Conservation (phyloP, 164 flowering plant species). For the Sedum album region DNA sequence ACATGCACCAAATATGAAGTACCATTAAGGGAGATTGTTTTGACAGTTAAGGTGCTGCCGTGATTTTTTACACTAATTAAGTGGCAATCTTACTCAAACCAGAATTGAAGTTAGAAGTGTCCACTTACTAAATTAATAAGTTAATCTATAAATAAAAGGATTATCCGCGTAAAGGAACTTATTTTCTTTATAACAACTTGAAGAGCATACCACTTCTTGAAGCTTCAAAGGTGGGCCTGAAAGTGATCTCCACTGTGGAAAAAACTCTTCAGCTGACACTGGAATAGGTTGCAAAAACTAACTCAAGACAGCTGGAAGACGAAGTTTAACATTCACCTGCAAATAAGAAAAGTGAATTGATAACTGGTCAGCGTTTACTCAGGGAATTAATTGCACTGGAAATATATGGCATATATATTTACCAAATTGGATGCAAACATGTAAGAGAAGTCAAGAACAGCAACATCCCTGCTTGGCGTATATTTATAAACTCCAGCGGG, state of each 20-base stretch:
- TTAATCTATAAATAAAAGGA: not conserved
- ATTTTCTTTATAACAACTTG: slow-evolving; percentile 5
- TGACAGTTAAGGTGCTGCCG: no score
- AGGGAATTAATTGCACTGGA: not conserved
- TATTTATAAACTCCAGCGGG: slow-evolving; percentile 84
- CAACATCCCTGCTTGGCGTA: slow-evolving; percentile 95
- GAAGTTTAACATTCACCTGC: slow-evolving; percentile 86
- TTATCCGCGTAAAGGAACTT: not conserved
- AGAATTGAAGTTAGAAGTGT: not conserved
- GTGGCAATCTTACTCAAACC: not conserved
- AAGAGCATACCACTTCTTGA: slow-evolving; percentile 78
- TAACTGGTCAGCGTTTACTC: not conserved
- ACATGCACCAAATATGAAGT: not conserved
- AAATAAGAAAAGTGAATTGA: not conserved
- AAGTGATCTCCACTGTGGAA: slow-evolving; percentile 97
- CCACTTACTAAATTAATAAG: not conserved
- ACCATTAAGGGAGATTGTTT: no score
- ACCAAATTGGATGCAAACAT: slow-evolving; percentile 66
- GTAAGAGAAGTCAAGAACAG: slow-evolving; percentile 93
- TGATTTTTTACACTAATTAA: no score
- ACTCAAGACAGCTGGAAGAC: slow-evolving; percentile 85
- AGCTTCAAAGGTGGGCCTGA: slow-evolving; percentile 97
- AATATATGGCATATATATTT: slow-evolving; percentile 10
- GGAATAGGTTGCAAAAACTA: slow-evolving; percentile 86
- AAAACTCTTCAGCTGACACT: slow-evolving; percentile 85